phyloP scores from a whole-genome alignment of 2,329 filamentous ascomycete species.

The Microdochium bolleyi region DNA sequence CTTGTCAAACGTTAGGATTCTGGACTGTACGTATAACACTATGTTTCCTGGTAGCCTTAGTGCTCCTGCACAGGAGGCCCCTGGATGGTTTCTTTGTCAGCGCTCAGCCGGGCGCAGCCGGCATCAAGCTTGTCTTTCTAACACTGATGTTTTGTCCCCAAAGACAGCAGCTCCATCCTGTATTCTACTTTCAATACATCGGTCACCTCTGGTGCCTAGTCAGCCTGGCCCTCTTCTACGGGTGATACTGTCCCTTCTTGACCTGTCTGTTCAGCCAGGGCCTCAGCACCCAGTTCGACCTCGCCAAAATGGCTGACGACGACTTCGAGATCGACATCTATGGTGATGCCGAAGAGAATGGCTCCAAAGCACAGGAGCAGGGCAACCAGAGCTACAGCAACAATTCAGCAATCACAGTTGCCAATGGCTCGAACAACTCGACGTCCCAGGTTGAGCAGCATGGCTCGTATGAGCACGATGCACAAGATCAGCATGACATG shows the following conservation, averaged over 20 bases:
- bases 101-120: not conserved
- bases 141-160: not conserved
- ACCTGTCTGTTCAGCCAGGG: not conserved
- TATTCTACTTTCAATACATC: not conserved
- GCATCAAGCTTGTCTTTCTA: not conserved
- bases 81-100: not conserved
- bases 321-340: conserved; percentile 70
- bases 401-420: conserved; percentile 31
- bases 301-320: conserved; percentile 54
- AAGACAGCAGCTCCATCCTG: not conserved
- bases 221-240: not conserved
- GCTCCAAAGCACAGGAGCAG: conserved; percentile 22
- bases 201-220: not conserved
- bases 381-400: conserved; percentile 27
- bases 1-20: conserved; percentile 9
- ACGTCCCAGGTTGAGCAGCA: conserved; percentile 25
- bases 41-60: not conserved
- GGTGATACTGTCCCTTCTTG: conserved; percentile 15
- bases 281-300: not conserved
- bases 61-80: not conserved
- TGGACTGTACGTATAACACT: conserved; percentile 47
- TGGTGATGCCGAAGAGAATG: conserved; percentile 46
- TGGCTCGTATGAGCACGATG: conserved; percentile 29
- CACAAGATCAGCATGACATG: conserved; percentile 19
- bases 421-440: conserved; percentile 20